Conservation (phyloP, 202 grass and related monocot genomes). For the Panicum hallii region DNA sequence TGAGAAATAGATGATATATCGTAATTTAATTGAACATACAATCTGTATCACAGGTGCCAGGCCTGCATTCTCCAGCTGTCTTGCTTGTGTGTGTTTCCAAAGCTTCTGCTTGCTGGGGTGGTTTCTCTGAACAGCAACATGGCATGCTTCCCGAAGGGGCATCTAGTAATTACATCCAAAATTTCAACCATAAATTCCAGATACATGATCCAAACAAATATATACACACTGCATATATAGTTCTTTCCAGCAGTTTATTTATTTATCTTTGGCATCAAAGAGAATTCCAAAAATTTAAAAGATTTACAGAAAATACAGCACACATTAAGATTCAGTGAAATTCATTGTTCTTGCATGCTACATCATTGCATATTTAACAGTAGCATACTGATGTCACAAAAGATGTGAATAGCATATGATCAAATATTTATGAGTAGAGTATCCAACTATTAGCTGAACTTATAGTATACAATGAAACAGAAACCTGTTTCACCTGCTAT, state of each 20-base stretch:
- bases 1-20: slow-evolving; percentile 11
- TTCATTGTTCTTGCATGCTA: neutral
- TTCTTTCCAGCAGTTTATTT: slow-evolving; percentile 23
- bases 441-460: no score
- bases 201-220: slow-evolving; percentile 41
- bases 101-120: slow-evolving; percentile 78
- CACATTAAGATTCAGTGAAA: slow-evolving; percentile 15
- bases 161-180: slow-evolving; percentile 62
- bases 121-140: slow-evolving; percentile 94
- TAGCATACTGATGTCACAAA: neutral
- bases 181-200: neutral
- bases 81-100: slow-evolving; percentile 89
- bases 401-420: no score
- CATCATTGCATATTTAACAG: slow-evolving; percentile 1
- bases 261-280: slow-evolving; percentile 8
- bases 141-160: slow-evolving; percentile 94
- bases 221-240: neutral
- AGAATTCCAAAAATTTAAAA: neutral
- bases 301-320: slow-evolving; percentile 25
- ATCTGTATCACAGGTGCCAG: slow-evolving; percentile 85
- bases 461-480: neutral
- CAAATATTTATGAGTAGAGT: no score
- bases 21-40: slow-evolving; percentile 62
- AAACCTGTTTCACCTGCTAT: slow-evolving; percentile 3
- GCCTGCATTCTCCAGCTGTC: slow-evolving; percentile 72